phyloP scores from a whole-genome alignment of 2,329 filamentous ascomycete genomes.

The Scytalidium lignicola region DNA sequence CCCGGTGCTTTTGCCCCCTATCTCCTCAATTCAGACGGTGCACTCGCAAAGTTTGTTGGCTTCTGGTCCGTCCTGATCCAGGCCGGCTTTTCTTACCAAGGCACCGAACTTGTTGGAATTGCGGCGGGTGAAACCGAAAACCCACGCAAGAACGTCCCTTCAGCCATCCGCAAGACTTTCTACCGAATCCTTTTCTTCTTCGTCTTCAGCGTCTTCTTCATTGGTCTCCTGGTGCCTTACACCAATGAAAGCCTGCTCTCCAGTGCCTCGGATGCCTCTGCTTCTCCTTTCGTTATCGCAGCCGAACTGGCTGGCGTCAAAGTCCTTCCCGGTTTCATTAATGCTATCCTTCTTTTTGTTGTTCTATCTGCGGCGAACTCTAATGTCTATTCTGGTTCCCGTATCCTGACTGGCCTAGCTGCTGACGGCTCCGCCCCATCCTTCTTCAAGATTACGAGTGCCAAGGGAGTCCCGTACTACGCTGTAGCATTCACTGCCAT shows the following conservation, averaged over 20 bases:
- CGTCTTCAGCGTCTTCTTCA: slow-evolving; percentile 60
- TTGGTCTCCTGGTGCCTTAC: slow-evolving; percentile 66
- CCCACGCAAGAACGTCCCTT: slow-evolving; percentile 66
- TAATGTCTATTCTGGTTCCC: slow-evolving; percentile 68
- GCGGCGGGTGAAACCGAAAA: slow-evolving; percentile 73
- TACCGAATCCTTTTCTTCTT: slow-evolving; percentile 70
- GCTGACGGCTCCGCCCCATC: slow-evolving; percentile 57
- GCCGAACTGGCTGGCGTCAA: slow-evolving; percentile 57
- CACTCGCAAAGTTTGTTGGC: slow-evolving; percentile 58
- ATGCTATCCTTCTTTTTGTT: slow-evolving; percentile 71
- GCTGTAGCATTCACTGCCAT: slow-evolving; percentile 52
- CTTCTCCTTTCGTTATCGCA: slow-evolving; percentile 59
- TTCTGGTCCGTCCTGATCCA: slow-evolving; percentile 67
- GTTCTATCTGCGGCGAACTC: slow-evolving; percentile 76
- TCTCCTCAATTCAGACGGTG: slow-evolving; percentile 41
- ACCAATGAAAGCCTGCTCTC: slow-evolving; percentile 49
- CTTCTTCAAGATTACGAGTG: slow-evolving; percentile 55
- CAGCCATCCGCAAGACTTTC: slow-evolving; percentile 69
- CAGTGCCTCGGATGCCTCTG: slow-evolving; percentile 49
- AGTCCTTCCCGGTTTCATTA: slow-evolving; percentile 65
- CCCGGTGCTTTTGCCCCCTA: slow-evolving; percentile 65
- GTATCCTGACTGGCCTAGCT: slow-evolving; percentile 62
- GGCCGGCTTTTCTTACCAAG: slow-evolving; percentile 66
- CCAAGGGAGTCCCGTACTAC: slow-evolving; percentile 55
- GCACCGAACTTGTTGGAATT: slow-evolving; percentile 71